Evolutionary conservation across 257 asterid genomes (phyloP).

Genomic region (Scutellaria minor): DNA sequence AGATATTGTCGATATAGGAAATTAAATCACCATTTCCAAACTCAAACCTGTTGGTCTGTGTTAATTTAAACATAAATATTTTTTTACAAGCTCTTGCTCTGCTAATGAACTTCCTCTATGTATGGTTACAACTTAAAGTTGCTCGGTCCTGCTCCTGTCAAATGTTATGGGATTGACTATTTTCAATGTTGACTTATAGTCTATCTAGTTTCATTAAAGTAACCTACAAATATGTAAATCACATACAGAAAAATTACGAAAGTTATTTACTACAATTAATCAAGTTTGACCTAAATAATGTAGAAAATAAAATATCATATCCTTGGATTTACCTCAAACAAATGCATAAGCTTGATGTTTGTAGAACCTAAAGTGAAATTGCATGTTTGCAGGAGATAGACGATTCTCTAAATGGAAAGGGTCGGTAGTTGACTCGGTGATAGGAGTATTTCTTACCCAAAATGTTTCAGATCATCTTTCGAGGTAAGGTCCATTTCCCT

Average conservation of each 20-base stretch:
- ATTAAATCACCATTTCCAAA: background rate
- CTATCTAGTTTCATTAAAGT: conserved; percentile 1
- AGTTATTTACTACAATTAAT: background rate
- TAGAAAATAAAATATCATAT: background rate
- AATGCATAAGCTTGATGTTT: conserved; percentile 17
- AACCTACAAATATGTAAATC: conserved; percentile 8
- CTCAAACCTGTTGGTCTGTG: conserved; percentile 5
- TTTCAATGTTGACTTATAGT: background rate
- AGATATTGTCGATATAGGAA: background rate
- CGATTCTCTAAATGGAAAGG: conserved; percentile 87
- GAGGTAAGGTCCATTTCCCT: conserved; percentile 51
- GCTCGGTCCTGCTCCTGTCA: conserved; percentile 4
- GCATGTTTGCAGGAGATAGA: conserved; percentile 71
- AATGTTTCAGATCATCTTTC: conserved; percentile 91
- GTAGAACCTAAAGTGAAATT: conserved; percentile 29
- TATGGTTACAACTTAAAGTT: conserved; percentile 6
- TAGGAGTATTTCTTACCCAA: conserved; percentile 90
- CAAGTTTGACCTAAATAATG: conserved; percentile 6
- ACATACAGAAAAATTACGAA: background rate
- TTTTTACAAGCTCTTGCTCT: conserved; percentile 23
- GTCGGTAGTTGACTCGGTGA: conserved; percentile 84
- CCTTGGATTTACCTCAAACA: conserved; percentile 27
- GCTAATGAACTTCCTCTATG: conserved; percentile 13
- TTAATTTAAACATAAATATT: background rate
- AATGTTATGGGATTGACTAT: conserved; percentile 1